Evolutionary conservation across 805 yeast genomes (phyloP).

Genomic region (Saturnispora diversa): DNA sequence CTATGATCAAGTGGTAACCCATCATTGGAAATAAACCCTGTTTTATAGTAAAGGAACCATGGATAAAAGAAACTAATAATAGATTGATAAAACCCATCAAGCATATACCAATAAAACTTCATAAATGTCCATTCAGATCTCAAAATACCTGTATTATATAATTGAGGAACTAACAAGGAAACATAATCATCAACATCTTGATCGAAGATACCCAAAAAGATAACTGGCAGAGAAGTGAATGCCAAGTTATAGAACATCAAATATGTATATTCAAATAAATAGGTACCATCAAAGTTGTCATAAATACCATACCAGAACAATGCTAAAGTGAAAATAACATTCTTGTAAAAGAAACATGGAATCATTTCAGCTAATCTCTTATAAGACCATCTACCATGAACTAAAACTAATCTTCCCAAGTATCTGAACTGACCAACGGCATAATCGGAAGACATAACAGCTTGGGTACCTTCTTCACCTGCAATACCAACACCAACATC

Average conservation of each 20-base stretch:
- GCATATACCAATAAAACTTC: slow-evolving; percentile 67
- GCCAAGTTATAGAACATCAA: slow-evolving; percentile 78
- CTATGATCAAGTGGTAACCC: slow-evolving; percentile 60
- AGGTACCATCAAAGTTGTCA: slow-evolving; percentile 71
- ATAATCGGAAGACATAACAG: slow-evolving; percentile 82
- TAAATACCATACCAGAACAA: slow-evolving; percentile 75
- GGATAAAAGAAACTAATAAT: slow-evolving; percentile 69
- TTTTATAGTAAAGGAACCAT: slow-evolving; percentile 40
- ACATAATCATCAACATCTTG: slow-evolving; percentile 71
- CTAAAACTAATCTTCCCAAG: slow-evolving; percentile 54
- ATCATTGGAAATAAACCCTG: slow-evolving; percentile 34
- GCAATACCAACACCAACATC: slow-evolving; percentile 86
- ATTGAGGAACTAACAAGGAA: slow-evolving; percentile 64
- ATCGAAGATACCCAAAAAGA: slow-evolving; percentile 69
- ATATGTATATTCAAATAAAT: slow-evolving; percentile 69
- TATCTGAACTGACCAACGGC: slow-evolving; percentile 80
- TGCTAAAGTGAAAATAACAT: slow-evolving; percentile 65
- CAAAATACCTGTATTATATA: slow-evolving; percentile 65
- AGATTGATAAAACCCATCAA: slow-evolving; percentile 72
- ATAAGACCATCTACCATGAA: slow-evolving; percentile 85
- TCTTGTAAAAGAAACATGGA: slow-evolving; percentile 73
- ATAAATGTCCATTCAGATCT: slow-evolving; percentile 61
- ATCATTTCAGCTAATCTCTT: slow-evolving; percentile 77
- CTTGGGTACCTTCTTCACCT: slow-evolving; percentile 88
- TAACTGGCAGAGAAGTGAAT: slow-evolving; percentile 74